Conservation (phyloP, 148 eudicot species). For the Cornus controversa region DNA sequence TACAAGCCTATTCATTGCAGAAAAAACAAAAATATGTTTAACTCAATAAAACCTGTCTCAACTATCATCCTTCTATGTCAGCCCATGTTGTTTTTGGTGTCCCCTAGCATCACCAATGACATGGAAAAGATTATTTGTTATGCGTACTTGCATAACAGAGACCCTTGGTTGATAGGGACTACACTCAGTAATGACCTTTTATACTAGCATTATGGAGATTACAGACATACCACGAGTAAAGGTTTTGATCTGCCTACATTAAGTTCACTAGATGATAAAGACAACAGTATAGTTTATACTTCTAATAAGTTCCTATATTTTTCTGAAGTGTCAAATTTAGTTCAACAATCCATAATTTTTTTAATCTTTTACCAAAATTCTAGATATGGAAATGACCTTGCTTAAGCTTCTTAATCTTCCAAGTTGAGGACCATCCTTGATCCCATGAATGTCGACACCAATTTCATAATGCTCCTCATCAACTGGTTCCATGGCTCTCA, state of each 20-base stretch:
- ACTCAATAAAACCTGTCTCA: too few species aligned
- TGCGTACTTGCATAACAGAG: background rate
- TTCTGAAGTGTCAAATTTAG: background rate
- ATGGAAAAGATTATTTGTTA: background rate
- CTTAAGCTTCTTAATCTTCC: conserved; percentile 74
- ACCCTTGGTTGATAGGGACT: too few species aligned
- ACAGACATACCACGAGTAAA: background rate
- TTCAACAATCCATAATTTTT: background rate
- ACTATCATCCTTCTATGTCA: too few species aligned
- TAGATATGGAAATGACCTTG: conserved; percentile 49
- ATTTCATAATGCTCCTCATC: conserved; percentile 79
- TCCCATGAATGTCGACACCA: conserved; percentile 69
- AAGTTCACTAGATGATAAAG: background rate
- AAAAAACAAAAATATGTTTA: too few species aligned
- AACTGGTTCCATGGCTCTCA: conserved; percentile 50
- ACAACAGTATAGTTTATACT: background rate
- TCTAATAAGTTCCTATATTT: background rate
- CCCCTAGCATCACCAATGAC: background rate
- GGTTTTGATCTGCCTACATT: background rate
- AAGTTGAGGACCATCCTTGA: conserved; percentile 69
- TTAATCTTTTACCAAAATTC: background rate
- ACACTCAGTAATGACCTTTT: too few species aligned
- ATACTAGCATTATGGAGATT: too few species aligned
- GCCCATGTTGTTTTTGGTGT: too few species aligned
- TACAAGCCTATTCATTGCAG: too few species aligned